Evolutionary conservation across 768 basidiomycete species (phyloP).

Genomic region (Paxillus involutus): DNA sequence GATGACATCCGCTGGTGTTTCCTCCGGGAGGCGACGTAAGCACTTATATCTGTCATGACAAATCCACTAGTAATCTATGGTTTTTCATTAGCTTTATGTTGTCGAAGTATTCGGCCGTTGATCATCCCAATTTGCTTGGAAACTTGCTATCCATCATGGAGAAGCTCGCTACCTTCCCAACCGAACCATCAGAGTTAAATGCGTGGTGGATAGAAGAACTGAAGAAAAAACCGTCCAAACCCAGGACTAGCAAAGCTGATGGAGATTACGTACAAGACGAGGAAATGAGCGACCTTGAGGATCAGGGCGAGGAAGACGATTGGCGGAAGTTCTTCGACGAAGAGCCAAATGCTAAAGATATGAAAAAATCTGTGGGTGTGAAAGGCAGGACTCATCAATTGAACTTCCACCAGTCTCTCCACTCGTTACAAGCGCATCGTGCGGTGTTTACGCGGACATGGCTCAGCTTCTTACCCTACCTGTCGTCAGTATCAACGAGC

Average conservation of each 20-base stretch:
- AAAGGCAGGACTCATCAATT: conserved; percentile 57
- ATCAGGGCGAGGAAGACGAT: conserved; percentile 38
- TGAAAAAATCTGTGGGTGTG: conserved; percentile 37
- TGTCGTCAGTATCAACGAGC: conserved; percentile 40
- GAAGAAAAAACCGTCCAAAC: conserved; percentile 52
- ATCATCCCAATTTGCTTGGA: conserved; percentile 41
- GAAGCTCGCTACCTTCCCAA: conserved; percentile 71
- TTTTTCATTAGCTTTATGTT: conserved; percentile 20
- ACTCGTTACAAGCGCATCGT: conserved; percentile 73
- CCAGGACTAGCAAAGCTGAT: conserved; percentile 43
- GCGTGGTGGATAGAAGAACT: conserved; percentile 80
- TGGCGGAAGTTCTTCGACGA: conserved; percentile 89
- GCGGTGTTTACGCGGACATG: conserved; percentile 83
- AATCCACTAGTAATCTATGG: not conserved
- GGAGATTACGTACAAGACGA: conserved; percentile 35
- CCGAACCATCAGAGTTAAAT: conserved; percentile 63
- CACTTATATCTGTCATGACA: not conserved
- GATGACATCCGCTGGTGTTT: conserved; percentile 92
- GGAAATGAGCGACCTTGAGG: conserved; percentile 32
- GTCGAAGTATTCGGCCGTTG: conserved; percentile 25
- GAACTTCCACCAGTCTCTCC: conserved; percentile 75
- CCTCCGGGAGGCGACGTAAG: conserved; percentile 74
- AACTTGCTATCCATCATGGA: conserved; percentile 68
- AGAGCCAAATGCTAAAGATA: conserved; percentile 37
- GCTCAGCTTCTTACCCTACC: conserved; percentile 65